phyloP scores from a whole-genome alignment of 2,329 filamentous ascomycete genomes.

The Ophiostoma australiae region DNA sequence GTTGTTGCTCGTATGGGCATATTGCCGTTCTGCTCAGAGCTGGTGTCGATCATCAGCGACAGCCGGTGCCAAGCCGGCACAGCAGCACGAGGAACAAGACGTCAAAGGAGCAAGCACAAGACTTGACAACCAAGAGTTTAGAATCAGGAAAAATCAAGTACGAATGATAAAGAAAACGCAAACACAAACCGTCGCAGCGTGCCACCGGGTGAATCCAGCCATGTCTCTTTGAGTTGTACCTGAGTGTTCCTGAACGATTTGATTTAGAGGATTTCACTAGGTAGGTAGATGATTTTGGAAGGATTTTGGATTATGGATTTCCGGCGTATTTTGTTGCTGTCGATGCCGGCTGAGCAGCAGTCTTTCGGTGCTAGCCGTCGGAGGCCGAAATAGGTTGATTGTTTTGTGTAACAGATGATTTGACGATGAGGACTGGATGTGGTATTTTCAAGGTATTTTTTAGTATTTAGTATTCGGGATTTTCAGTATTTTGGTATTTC shows the following conservation, averaged over 20 bases:
- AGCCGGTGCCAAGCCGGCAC: background rate
- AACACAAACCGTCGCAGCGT: background rate
- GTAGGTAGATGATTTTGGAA: too few relatives aligned
- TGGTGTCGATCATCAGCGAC: background rate
- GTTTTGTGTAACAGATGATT: too few relatives aligned
- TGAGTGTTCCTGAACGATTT: background rate
- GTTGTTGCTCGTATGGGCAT: background rate
- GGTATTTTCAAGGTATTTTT: too few relatives aligned
- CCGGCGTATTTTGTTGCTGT: background rate
- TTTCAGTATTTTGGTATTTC: background rate
- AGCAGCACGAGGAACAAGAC: background rate
- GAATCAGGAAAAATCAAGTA: background rate
- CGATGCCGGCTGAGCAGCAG: background rate
- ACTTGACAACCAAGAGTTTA: too few relatives aligned
- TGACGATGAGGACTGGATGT: too few relatives aligned
- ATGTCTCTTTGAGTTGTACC: background rate
- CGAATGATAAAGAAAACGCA: too few relatives aligned
- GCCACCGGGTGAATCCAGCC: background rate
- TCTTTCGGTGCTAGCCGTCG: background rate
- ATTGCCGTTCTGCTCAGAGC: background rate
- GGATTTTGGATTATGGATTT: background rate
- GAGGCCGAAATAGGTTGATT: too few relatives aligned
- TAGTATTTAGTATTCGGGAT: too few relatives aligned
- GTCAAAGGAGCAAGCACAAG: too few relatives aligned
- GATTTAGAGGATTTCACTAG: too few relatives aligned